phyloP scores from a whole-genome alignment of 2,329 filamentous ascomycete genomes.

The Paecilomyces sp. region DNA sequence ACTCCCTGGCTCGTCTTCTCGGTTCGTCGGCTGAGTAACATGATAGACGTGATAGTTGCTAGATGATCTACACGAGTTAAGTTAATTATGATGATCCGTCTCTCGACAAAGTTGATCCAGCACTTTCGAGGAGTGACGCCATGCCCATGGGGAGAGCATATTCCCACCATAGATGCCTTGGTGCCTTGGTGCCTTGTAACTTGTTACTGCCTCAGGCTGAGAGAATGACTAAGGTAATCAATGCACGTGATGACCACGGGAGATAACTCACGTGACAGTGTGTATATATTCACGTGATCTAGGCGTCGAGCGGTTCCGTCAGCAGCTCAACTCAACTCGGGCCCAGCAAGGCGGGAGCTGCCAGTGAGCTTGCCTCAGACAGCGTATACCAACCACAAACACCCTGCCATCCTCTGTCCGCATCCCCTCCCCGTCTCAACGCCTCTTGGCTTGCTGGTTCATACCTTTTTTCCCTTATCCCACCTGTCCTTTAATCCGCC shows the following conservation, averaged over 20 bases:
- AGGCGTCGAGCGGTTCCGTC: background rate
- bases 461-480: background rate
- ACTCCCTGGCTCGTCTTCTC: background rate
- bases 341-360: background rate
- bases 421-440: background rate
- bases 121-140: background rate
- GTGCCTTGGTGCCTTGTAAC: background rate
- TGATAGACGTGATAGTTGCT: too few species aligned
- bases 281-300: background rate
- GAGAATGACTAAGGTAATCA: background rate
- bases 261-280: background rate
- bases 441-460: background rate
- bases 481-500: slow-evolving; percentile 3
- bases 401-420: background rate
- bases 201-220: background rate
- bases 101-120: background rate
- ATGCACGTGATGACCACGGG: too few species aligned
- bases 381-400: background rate
- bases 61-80: too few species aligned
- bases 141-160: background rate
- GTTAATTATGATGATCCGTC: background rate
- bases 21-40: background rate
- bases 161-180: slow-evolving; percentile 1
- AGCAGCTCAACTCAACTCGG: background rate
- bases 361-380: background rate